phyloP scores from a whole-genome alignment of 441 rosid species.

The Breynia disticha region DNA sequence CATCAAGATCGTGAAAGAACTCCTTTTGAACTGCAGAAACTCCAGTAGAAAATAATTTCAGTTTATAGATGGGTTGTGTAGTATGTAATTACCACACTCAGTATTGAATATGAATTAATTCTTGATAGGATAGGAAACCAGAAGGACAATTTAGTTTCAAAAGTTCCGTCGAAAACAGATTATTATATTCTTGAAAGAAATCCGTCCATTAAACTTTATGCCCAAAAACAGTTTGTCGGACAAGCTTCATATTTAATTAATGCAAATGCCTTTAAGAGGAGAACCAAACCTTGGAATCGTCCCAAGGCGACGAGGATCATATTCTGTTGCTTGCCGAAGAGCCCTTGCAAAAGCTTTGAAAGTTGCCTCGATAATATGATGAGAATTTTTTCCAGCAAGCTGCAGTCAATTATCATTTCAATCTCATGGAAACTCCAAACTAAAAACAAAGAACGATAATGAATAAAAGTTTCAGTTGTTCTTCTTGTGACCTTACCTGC shows the following conservation, averaged over 20 bases:
- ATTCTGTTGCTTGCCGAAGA: constrained; percentile 78
- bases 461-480: not conserved
- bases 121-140: too few species aligned
- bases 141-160: too few species aligned
- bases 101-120: too few species aligned
- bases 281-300: constrained; percentile 62
- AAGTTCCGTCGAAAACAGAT: too few species aligned
- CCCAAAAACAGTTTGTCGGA: too few species aligned
- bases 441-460: not conserved
- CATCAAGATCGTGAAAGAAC: constrained; percentile 60
- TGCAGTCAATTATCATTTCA: constrained; percentile 23
- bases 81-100: not conserved
- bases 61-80: not conserved
- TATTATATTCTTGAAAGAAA: too few species aligned
- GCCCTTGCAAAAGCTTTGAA: constrained; percentile 98
- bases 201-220: too few species aligned
- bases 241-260: not conserved
- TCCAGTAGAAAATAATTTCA: not conserved
- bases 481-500: constrained; percentile 34
- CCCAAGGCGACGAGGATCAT: constrained; percentile 74
- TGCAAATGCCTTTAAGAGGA: not conserved
- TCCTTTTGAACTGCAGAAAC: constrained; percentile 69
- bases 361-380: constrained; percentile 93
- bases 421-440: not conserved
- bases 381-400: constrained; percentile 90